Evolutionary conservation across 768 basidiomycete genomes (phyloP), one percentile per base, ranked within the genome.

Genomic region (Boletus tomentosulus): DNA sequence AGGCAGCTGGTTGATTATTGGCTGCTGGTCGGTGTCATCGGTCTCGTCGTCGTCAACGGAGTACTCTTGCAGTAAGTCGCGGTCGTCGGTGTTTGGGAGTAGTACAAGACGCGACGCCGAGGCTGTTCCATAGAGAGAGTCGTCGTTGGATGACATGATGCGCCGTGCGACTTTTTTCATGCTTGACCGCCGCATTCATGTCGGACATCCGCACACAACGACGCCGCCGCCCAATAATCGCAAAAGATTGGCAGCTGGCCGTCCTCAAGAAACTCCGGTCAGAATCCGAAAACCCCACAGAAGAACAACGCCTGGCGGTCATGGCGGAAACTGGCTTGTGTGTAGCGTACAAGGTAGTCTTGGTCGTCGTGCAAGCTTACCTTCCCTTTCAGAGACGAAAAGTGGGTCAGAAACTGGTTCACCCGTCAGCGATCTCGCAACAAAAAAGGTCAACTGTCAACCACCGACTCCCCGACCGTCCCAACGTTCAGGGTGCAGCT

Each of bases 101-200:
- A 87, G 80, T 50, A 87, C 78, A 45, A 88, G 79, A 16, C 82
- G 82, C 13, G 85, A 73, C 34, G 79, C 73, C 3, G 78, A 75
- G 56, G 69, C 71, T 50, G 68, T 61, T 44, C 62, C 61, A n/a
- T 68, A 63, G 39, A 69, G 46, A 28, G 46, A 27, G 57, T 43
- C 58, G 51, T 51, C 4, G 33, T 45, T 24, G 31, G 35, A 47
- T 51, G 48, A 38, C 58, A 46, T 46, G 28, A 25, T 11, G 15
- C 22, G 27, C 28, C 63, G 64, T 62, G 65, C 50, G 59, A 63
- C 35, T 56, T 62, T 19, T 55, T 46, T 24, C 46, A 35, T 16
- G 27, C 19, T 19, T 19, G 19, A 19, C 19, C 19, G 19, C 19
- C 9, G 49, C 55, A 16, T 4, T 31, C 31, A 51, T 31, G 19